Evolutionary conservation across 129 eudicot genomes (phyloP).

Genomic region (Lactuca saligna): DNA sequence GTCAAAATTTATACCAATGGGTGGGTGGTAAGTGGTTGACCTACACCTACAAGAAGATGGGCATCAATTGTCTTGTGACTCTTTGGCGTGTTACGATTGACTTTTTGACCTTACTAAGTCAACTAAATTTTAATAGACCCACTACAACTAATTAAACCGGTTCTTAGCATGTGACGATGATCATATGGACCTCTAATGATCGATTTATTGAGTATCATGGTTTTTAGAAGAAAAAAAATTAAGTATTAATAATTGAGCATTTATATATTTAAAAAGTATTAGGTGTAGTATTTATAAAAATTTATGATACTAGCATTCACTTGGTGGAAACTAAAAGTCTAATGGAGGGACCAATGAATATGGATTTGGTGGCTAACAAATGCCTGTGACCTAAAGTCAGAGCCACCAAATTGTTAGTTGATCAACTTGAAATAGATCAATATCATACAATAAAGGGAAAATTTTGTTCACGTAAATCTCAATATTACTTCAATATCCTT

Average conservation of each 20-base stretch:
- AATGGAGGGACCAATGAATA: slow-evolving; percentile 10
- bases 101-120: slow-evolving; percentile 16
- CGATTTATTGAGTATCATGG: no score
- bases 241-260: neutral
- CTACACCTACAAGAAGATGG: slow-evolving; percentile 12
- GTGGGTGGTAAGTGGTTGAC: slow-evolving; percentile 5
- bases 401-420: slow-evolving; percentile 35
- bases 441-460: neutral
- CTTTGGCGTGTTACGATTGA: slow-evolving; percentile 15
- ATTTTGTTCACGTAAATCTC: no score
- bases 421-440: slow-evolving; percentile 8
- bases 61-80: slow-evolving; percentile 6
- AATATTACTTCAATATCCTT: no score
- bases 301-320: neutral
- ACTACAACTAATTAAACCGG: no score
- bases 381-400: slow-evolving; percentile 26
- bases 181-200: no score
- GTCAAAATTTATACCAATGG: neutral
- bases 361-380: slow-evolving; percentile 37
- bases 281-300: slow-evolving; percentile 23
- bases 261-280: slow-evolving; percentile 21
- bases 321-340: slow-evolving; percentile 18
- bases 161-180: no score
- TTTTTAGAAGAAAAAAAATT: no score
- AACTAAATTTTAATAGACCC: neutral